phyloP scores from a whole-genome alignment of 1,284 basidiomycete species.

The Austropuccinia psidii region DNA sequence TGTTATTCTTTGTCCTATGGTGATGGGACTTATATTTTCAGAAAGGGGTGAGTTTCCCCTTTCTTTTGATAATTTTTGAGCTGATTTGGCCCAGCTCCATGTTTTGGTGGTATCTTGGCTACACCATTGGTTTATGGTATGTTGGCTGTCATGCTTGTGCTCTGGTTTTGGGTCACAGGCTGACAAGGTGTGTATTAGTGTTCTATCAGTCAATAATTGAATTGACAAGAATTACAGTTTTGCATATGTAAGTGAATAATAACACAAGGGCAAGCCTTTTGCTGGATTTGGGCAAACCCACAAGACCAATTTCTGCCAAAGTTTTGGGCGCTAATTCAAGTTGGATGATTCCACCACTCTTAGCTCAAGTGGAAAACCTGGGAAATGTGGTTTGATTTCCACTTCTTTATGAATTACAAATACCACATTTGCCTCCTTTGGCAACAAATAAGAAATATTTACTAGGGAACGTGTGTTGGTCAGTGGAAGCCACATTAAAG shows the following conservation, averaged over 20 bases:
- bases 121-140: too few species aligned
- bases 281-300: conserved; percentile 87
- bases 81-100: too few species aligned
- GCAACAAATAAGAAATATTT: conserved; percentile 59
- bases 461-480: neutral
- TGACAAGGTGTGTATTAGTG: conserved; percentile 78
- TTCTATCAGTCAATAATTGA: conserved; percentile 48
- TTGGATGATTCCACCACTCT: conserved; percentile 69
- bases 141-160: too few species aligned
- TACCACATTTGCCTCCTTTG: conserved; percentile 70
- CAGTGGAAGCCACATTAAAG: neutral
- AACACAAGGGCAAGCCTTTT: conserved; percentile 48
- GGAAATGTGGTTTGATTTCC: conserved; percentile 45
- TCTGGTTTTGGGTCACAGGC: too few species aligned
- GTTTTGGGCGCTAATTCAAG: conserved; percentile 89
- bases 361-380: conserved; percentile 55
- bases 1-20: too few species aligned
- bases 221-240: neutral
- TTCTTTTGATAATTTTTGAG: too few species aligned
- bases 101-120: too few species aligned
- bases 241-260: neutral
- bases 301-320: conserved; percentile 84
- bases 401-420: conserved; percentile 65
- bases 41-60: too few species aligned
- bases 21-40: too few species aligned